Evolutionary conservation across 306 rosid genomes (phyloP).

Genomic region (Betula pendula): DNA sequence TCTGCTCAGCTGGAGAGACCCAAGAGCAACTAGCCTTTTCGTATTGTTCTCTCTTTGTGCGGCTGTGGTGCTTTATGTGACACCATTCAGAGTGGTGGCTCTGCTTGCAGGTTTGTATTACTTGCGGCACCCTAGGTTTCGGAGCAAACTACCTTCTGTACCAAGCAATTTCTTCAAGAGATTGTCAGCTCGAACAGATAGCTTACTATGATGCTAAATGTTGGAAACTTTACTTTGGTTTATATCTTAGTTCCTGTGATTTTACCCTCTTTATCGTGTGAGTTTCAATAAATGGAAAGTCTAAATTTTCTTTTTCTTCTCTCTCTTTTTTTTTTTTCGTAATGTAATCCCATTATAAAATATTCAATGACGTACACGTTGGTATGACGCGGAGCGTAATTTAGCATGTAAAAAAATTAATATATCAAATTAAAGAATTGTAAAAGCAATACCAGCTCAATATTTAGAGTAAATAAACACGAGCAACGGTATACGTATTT

Average conservation of each 20-base stretch:
- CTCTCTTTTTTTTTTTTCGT: not conserved
- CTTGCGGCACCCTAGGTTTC: constrained; percentile 78
- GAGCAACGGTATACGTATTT: too few species aligned
- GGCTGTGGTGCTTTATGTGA: constrained; percentile 66
- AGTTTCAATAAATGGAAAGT: not conserved
- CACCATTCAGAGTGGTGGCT: constrained; percentile 79
- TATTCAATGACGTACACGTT: too few species aligned
- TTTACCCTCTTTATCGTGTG: not conserved
- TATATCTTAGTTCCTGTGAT: not conserved
- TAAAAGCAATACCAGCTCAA: too few species aligned
- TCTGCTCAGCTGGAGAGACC: constrained; percentile 87
- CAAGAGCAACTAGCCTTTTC: constrained; percentile 85
- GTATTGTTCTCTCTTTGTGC: constrained; percentile 62
- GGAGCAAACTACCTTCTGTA: constrained; percentile 77
- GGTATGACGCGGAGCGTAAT: too few species aligned
- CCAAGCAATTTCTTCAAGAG: constrained; percentile 93
- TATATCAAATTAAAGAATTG: too few species aligned
- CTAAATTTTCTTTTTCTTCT: not conserved
- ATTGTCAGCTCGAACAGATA: constrained; percentile 75
- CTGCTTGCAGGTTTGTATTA: constrained; percentile 65
- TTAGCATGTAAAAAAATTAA: too few species aligned
- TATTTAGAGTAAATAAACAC: too few species aligned
- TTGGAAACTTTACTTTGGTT: not conserved
- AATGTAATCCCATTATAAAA: not conserved
- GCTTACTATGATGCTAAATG: constrained; percentile 48